These are phyloP conservation scores for Cercospora sp. DNA, from an alignment of 2,329 filamentous ascomycete species.

Conservation along the genomic window DNA sequence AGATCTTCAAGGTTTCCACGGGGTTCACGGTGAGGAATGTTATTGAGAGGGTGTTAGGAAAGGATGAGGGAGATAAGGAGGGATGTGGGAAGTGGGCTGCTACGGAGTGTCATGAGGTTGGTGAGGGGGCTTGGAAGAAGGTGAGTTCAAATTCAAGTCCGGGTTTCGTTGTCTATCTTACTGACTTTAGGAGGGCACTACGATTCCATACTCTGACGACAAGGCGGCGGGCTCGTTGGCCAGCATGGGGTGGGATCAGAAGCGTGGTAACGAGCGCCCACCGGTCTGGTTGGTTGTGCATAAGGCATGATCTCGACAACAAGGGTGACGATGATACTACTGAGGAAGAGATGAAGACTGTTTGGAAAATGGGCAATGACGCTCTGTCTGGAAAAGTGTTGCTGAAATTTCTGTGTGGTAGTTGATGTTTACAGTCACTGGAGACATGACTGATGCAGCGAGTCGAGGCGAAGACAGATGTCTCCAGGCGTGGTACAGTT, in stretches of 20 bases:
- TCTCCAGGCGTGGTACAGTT: background rate
- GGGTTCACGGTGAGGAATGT: constrained; percentile 31
- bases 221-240: constrained; percentile 33
- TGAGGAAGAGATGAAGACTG: background rate
- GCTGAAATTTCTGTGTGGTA: background rate
- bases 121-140: constrained; percentile 36
- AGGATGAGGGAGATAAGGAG: constrained; percentile 19
- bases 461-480: background rate
- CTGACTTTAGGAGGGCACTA: constrained; percentile 30
- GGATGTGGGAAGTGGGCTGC: constrained; percentile 34
- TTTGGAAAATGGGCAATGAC: background rate
- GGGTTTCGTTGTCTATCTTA: background rate
- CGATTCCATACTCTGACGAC: constrained; percentile 32
- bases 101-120: constrained; percentile 38
- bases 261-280: constrained; percentile 33
- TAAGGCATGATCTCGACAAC: constrained; percentile 25
- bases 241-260: constrained; percentile 38
- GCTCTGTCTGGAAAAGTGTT: background rate
- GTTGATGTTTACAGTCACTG: background rate
- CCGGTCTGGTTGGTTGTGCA: constrained; percentile 41
- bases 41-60: constrained; percentile 35
- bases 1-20: constrained; percentile 38
- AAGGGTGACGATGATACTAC: background rate
- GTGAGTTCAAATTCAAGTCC: constrained; percentile 22
- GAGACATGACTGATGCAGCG: background rate